Conservation (phyloP, 2,329 filamentous ascomycete genomes). For the Pseudopyricularia javanii region DNA sequence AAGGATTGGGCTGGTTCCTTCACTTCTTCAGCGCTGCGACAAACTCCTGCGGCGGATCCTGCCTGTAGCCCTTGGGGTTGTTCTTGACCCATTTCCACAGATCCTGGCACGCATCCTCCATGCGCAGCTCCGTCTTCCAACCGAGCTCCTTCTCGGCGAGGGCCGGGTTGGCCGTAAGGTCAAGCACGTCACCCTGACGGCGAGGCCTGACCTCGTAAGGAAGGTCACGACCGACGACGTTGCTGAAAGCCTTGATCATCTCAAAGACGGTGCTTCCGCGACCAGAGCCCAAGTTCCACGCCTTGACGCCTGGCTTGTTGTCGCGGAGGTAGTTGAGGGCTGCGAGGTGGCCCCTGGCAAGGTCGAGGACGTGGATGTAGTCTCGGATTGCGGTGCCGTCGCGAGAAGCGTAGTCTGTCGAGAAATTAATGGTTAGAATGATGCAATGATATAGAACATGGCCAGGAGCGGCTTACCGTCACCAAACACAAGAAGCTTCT, state of each 20-base stretch:
- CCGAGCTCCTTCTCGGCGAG: conserved; percentile 79
- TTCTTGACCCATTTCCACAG: conserved; percentile 96
- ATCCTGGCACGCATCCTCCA: conserved; percentile 89
- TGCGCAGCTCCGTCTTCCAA: conserved; percentile 83
- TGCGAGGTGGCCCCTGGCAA: conserved; percentile 73
- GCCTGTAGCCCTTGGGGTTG: conserved; percentile 89
- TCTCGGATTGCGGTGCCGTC: conserved; percentile 93
- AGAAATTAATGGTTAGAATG: background rate
- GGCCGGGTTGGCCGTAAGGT: conserved; percentile 84
- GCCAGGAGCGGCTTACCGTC: conserved; percentile 49
- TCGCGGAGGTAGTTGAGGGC: conserved; percentile 84
- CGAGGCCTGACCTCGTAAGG: conserved; percentile 77
- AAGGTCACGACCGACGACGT: conserved; percentile 73
- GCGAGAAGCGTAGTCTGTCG: conserved; percentile 71
- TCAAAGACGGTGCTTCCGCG: conserved; percentile 93
- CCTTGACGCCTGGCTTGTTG: conserved; percentile 76
- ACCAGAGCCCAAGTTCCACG: conserved; percentile 94
- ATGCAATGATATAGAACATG: background rate
- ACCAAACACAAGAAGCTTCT: conserved; percentile 90
- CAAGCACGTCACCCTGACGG: conserved; percentile 79
- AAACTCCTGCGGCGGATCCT: conserved; percentile 77
- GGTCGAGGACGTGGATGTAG: conserved; percentile 93
- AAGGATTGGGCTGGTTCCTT: background rate
- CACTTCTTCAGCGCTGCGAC: conserved; percentile 47
- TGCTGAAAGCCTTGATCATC: conserved; percentile 90